Evolutionary conservation across 257 asterid genomes (phyloP).

Genomic region (Solanum stenotomum): DNA sequence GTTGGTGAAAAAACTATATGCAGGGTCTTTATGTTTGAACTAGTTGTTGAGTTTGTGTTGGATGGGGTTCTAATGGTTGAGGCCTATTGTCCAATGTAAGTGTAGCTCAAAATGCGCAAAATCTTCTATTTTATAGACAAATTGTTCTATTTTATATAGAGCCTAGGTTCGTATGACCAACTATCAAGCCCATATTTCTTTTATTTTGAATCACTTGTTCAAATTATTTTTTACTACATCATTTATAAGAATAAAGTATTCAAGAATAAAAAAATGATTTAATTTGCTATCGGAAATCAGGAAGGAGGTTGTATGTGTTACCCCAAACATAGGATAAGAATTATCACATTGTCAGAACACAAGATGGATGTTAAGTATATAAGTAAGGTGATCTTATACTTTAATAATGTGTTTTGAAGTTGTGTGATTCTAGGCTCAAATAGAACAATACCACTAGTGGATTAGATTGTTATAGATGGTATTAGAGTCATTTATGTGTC

Average conservation of each 20-base stretch:
- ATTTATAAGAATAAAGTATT: background rate
- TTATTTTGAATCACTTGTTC: background rate
- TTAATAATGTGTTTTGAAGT: too few species aligned
- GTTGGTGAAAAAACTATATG: background rate
- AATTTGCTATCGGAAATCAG: background rate
- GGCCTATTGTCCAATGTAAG: background rate
- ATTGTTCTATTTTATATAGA: too few species aligned
- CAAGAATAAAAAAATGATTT: background rate
- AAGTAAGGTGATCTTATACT: too few species aligned
- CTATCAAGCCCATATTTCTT: background rate
- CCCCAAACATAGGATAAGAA: too few species aligned
- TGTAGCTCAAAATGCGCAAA: background rate
- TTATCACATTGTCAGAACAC: too few species aligned
- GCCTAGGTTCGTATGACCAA: background rate
- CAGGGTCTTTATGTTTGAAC: background rate
- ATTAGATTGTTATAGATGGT: too few species aligned
- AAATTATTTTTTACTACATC: background rate
- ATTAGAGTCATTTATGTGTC: too few species aligned
- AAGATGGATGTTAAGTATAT: too few species aligned
- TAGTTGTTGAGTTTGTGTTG: background rate
- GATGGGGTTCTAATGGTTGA: background rate
- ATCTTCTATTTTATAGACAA: background rate
- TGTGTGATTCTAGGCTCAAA: too few species aligned
- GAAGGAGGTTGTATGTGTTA: background rate
- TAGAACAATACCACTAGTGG: too few species aligned